Evolutionary conservation across 2,329 filamentous ascomycete species (phyloP).

Genomic region (Penicillium sp.): DNA sequence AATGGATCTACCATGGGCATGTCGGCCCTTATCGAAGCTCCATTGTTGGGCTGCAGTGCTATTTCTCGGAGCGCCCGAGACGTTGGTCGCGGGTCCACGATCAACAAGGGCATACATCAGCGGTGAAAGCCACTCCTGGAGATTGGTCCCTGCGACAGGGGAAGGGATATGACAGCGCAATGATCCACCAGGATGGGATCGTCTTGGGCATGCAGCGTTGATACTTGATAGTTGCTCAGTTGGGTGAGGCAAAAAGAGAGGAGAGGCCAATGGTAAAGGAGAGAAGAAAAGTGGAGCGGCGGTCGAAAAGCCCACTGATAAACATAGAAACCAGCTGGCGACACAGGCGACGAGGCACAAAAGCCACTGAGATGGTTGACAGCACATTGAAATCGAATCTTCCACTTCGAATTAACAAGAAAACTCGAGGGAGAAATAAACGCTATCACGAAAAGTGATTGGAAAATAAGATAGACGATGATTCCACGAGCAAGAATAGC

Average conservation of each 20-base stretch:
- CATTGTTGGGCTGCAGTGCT: neutral
- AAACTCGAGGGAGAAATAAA: neutral
- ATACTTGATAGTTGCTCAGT: neutral
- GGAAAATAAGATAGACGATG: neutral
- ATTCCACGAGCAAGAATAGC: neutral
- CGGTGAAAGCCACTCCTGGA: constrained; percentile 18
- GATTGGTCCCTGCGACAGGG: neutral
- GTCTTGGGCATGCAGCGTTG: neutral
- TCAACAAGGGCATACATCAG: neutral
- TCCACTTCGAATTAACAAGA: neutral
- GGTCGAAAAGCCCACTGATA: neutral
- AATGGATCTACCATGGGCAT: neutral
- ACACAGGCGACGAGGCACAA: neutral
- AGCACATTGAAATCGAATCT: neutral
- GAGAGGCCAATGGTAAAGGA: neutral
- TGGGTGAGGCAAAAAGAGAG: neutral
- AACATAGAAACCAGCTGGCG: neutral
- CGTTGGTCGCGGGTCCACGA: constrained; percentile 10
- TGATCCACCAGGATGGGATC: constrained; percentile 16
- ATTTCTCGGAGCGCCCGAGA: neutral
- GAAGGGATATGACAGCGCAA: constrained; percentile 8
- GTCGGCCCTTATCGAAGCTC: constrained; percentile 13
- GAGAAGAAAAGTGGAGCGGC: neutral
- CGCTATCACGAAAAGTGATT: neutral
- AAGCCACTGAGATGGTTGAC: neutral